phyloP scores from a whole-genome alignment of 2,329 filamentous ascomycete genomes.

The Blumeria graminis region DNA sequence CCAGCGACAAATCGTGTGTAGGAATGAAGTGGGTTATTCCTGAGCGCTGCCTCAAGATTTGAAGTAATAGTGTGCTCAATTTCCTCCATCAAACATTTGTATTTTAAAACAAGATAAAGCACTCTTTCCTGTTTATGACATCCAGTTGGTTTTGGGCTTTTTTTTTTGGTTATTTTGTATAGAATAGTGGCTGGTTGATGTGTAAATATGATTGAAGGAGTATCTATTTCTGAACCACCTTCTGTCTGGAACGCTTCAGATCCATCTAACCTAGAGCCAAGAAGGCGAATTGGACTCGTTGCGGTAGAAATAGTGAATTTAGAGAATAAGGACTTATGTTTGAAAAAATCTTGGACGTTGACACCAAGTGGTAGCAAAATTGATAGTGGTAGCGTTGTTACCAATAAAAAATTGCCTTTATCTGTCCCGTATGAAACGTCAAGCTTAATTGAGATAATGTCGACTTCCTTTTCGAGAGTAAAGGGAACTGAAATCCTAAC shows the following conservation, averaged over 20 bases:
- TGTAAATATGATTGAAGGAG: conserved; percentile 42
- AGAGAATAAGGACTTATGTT: conserved; percentile 57
- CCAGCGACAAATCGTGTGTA: conserved; percentile 25
- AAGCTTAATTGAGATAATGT: conserved; percentile 46
- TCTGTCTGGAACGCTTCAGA: conserved; percentile 45
- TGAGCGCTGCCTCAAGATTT: conserved; percentile 20
- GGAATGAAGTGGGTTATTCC: conserved; percentile 19
- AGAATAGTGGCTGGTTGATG: conserved; percentile 61
- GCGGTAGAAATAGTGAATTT: conserved; percentile 78
- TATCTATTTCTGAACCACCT: conserved; percentile 28
- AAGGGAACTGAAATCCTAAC: conserved; percentile 52
- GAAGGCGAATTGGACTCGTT: conserved; percentile 47
- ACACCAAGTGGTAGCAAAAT: conserved; percentile 70
- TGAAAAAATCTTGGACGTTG: conserved; percentile 92
- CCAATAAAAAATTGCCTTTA: conserved; percentile 38
- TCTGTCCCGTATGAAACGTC: conserved; percentile 52
- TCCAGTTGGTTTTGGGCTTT: conserved; percentile 6
- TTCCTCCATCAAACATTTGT: conserved; percentile 54
- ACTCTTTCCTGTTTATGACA: conserved; percentile 16
- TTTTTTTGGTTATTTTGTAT: conserved; percentile 46
- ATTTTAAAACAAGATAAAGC: conserved; percentile 47
- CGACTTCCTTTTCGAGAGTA: conserved; percentile 53
- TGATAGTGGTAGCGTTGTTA: conserved; percentile 35
- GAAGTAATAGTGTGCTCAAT: conserved; percentile 27
- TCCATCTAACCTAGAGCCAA: conserved; percentile 42